A percentile compares a stretch with the other conserved stretches of the same genome.
phyloP scores from a whole-genome alignment of 352 stramenopile species.

The Phytophthora pistaciae region DNA sequence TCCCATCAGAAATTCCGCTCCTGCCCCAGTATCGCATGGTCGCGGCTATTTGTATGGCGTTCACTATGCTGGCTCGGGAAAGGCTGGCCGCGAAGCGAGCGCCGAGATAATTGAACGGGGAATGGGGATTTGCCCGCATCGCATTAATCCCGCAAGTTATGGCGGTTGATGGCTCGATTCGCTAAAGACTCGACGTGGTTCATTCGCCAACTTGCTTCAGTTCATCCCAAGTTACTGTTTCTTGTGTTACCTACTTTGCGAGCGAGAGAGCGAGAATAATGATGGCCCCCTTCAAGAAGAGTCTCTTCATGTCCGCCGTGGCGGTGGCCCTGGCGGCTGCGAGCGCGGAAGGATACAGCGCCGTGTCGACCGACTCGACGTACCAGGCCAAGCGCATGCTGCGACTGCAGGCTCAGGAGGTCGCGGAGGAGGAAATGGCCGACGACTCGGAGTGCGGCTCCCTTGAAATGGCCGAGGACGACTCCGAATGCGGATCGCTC shows the following conservation, averaged over 20 bases:
- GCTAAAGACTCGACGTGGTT: slow-evolving; percentile 8
- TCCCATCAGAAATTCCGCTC: slow-evolving; percentile 28
- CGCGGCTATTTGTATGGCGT: slow-evolving; percentile 17
- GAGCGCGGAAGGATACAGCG: slow-evolving; percentile 32
- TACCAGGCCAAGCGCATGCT: slow-evolving; percentile 36
- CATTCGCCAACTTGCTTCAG: slow-evolving; percentile 35
- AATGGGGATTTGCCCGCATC: slow-evolving; percentile 27
- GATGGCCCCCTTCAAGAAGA: slow-evolving; percentile 39
- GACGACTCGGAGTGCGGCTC: slow-evolving; percentile 37
- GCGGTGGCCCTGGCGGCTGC: slow-evolving; percentile 19
- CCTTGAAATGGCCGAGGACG: slow-evolving; percentile 28
- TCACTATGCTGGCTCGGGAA: slow-evolving; percentile 21
- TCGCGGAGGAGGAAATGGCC: slow-evolving; percentile 31
- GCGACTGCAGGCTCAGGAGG: slow-evolving; percentile 20
- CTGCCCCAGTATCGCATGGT: slow-evolving; percentile 23
- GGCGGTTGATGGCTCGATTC: neutral
- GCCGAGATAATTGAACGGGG: slow-evolving; percentile 15
- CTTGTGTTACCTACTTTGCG: slow-evolving; percentile 1
- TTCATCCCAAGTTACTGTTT: neutral
- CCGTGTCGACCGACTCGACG: slow-evolving; percentile 10
- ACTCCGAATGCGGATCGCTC: slow-evolving; percentile 27
- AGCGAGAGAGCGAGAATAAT: slow-evolving; percentile 25
- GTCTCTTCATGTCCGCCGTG: slow-evolving; percentile 34
- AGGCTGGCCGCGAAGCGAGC: slow-evolving; percentile 2
- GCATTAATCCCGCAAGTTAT: slow-evolving; percentile 23